Percentiles rank a stretch among this genome's conserved stretches.
Conservation (phyloP, 140 eudicot genomes). For the Oenanthe javanica region DNA sequence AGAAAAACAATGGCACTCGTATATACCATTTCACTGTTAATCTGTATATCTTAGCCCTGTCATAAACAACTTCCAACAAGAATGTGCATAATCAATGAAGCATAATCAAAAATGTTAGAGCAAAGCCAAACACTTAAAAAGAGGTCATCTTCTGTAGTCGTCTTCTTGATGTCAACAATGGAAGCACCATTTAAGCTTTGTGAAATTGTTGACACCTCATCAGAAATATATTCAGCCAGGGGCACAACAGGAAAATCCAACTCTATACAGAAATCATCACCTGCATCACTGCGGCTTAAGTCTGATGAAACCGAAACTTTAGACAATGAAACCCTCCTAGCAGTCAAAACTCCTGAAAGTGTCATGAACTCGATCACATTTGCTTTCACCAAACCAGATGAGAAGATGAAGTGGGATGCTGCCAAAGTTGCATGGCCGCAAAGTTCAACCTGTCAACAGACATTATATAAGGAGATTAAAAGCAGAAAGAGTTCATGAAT, state of each 20-base stretch:
- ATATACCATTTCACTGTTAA: neutral
- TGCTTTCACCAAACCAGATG: constrained; percentile 43
- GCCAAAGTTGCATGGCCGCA: constrained; percentile 97
- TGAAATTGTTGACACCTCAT: constrained; percentile 36
- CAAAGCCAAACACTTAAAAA: constrained; percentile 36
- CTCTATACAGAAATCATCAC: constrained; percentile 35
- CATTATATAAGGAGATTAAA: neutral
- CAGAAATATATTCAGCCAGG: constrained; percentile 28
- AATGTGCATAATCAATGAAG: neutral
- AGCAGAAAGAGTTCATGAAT: neutral
- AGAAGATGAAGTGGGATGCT: constrained; percentile 71
- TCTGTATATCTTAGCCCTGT: neutral
- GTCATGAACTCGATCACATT: constrained; percentile 61
- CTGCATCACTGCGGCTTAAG: constrained; percentile 20
- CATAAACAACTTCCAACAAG: neutral
- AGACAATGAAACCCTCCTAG: constrained; percentile 42
- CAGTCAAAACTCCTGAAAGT: constrained; percentile 71
- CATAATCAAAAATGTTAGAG: neutral
- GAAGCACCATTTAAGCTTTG: constrained; percentile 51
- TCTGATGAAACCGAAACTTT: constrained; percentile 21
- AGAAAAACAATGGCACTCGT: neutral
- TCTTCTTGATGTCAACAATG: constrained; percentile 46
- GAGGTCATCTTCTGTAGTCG: constrained; percentile 45
- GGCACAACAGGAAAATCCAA: constrained; percentile 78
- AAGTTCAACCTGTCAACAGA: constrained; percentile 53